phyloP scores from a whole-genome alignment of 805 yeast species.

The Ogataea glucozyma region DNA sequence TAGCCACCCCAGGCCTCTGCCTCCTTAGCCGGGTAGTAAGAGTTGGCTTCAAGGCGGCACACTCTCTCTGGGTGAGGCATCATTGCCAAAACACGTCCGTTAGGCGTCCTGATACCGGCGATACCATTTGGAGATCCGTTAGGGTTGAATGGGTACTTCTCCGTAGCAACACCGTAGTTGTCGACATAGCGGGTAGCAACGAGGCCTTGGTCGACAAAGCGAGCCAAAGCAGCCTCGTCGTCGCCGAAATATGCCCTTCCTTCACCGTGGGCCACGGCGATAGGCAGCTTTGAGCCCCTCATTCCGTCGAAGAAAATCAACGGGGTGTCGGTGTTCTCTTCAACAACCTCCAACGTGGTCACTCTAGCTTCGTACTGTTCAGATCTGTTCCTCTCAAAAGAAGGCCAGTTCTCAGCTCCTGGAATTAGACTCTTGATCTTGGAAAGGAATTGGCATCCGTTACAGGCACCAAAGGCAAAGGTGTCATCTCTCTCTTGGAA shows the following conservation, averaged over 20 bases:
- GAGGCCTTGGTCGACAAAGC: constrained; percentile 53
- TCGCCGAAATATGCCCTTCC: constrained; percentile 79
- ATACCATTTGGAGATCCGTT: constrained; percentile 94
- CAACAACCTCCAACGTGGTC: constrained; percentile 76
- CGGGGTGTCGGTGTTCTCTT: constrained; percentile 49
- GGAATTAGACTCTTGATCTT: constrained; percentile 85
- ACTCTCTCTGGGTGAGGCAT: constrained; percentile 99
- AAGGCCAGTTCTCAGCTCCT: constrained; percentile 94
- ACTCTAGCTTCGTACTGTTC: constrained; percentile 98
- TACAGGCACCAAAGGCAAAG: constrained; percentile 97
- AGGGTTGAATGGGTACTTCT: constrained; percentile 89
- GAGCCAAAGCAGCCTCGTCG: constrained; percentile 42
- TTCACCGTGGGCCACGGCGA: constrained; percentile 99
- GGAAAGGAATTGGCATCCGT: constrained; percentile 95
- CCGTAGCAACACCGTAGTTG: constrained; percentile 84
- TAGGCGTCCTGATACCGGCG: constrained; percentile 85
- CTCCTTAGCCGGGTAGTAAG: constrained; percentile 76
- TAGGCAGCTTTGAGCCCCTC: constrained; percentile 93
- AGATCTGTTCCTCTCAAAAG: constrained; percentile 84
- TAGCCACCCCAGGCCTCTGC: constrained; percentile 70
- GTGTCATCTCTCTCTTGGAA: constrained; percentile 88
- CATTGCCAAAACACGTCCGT: constrained; percentile 95
- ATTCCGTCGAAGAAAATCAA: constrained; percentile 81
- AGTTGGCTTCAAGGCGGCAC: constrained; percentile 81
- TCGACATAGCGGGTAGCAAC: constrained; percentile 81